Evolutionary conservation across 768 basidiomycete genomes (phyloP).

Genomic region (Mycena rosella): DNA sequence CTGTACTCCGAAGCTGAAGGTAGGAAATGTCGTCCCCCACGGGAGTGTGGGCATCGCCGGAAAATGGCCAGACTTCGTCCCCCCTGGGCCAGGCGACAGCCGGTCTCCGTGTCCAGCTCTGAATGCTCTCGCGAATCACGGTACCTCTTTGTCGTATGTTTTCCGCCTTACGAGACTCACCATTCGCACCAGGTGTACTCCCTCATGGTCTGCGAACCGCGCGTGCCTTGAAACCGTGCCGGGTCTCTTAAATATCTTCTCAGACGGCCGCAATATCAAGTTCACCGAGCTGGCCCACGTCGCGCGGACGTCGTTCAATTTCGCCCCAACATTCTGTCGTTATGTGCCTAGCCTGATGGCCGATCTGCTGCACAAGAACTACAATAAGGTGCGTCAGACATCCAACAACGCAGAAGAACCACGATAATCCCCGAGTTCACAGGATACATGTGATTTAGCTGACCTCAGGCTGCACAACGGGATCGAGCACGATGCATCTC

Average conservation of each 20-base stretch:
- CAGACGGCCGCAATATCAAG: slow-evolving; percentile 73
- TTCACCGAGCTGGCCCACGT: slow-evolving; percentile 63
- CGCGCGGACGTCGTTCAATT: slow-evolving; percentile 75
- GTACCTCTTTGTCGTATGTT: not conserved
- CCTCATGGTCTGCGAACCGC: slow-evolving; percentile 51
- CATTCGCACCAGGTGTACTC: slow-evolving; percentile 65
- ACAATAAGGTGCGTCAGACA: slow-evolving; percentile 48
- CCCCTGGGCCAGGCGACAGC: not conserved
- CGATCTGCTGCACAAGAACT: slow-evolving; percentile 66
- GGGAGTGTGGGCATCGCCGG: too few relatives aligned
- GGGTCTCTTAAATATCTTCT: too few relatives aligned
- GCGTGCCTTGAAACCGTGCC: not conserved
- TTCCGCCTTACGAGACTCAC: not conserved
- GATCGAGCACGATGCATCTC: slow-evolving; percentile 78
- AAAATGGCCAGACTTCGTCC: not conserved
- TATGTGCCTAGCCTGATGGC: slow-evolving; percentile 76
- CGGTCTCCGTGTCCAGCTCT: not conserved
- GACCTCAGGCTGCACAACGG: slow-evolving; percentile 83
- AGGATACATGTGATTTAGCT: slow-evolving; percentile 72
- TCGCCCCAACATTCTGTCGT: slow-evolving; percentile 73
- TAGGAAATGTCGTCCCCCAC: too few relatives aligned
- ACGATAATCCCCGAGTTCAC: slow-evolving; percentile 3
- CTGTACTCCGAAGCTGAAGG: too few relatives aligned
- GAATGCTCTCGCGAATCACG: not conserved
- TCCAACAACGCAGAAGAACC: not conserved